These are phyloP conservation scores for Aureobasidium sp. DNA, from an alignment of 2,329 filamentous ascomycete genomes.

Conservation along the genomic window DNA sequence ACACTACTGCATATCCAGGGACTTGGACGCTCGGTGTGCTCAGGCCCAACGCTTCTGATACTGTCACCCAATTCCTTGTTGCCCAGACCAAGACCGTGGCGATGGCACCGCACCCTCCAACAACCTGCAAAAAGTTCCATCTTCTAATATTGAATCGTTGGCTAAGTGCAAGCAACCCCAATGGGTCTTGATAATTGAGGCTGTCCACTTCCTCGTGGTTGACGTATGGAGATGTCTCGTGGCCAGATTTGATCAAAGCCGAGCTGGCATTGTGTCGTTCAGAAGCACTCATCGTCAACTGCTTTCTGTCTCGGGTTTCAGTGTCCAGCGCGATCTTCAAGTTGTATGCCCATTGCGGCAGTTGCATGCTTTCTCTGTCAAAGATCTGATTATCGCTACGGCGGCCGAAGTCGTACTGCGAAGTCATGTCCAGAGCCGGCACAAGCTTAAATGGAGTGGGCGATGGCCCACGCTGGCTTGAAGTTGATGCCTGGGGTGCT, in stretches of 20 bases:
- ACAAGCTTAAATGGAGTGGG: not conserved
- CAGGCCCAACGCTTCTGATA: slow-evolving; percentile 1
- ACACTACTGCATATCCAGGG: slow-evolving; percentile 10
- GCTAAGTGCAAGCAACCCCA: slow-evolving; percentile 66
- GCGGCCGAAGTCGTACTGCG: not conserved
- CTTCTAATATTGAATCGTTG: slow-evolving; percentile 19
- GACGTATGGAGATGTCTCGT: not conserved
- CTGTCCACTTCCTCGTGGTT: not conserved
- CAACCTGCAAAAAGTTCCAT: slow-evolving; percentile 13
- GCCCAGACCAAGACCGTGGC: slow-evolving; percentile 16
- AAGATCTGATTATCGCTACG: not conserved
- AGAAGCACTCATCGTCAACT: slow-evolving; percentile 51
- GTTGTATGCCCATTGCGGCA: slow-evolving; percentile 72
- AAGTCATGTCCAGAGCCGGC: not conserved
- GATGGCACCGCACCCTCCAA: slow-evolving; percentile 14
- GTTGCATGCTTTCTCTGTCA: not conserved
- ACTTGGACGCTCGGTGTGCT: not conserved
- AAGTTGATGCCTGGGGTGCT: slow-evolving; percentile 8
- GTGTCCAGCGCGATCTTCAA: slow-evolving; percentile 68
- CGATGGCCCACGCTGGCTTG: slow-evolving; percentile 3
- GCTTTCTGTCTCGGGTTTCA: slow-evolving; percentile 44
- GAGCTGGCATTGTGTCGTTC: slow-evolving; percentile 23
- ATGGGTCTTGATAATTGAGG: slow-evolving; percentile 60
- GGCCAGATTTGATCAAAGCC: not conserved
- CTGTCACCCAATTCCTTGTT: slow-evolving; percentile 13